Evolutionary conservation across 179 eudicot genomes (phyloP).

Genomic region (Beta corolliflora): DNA sequence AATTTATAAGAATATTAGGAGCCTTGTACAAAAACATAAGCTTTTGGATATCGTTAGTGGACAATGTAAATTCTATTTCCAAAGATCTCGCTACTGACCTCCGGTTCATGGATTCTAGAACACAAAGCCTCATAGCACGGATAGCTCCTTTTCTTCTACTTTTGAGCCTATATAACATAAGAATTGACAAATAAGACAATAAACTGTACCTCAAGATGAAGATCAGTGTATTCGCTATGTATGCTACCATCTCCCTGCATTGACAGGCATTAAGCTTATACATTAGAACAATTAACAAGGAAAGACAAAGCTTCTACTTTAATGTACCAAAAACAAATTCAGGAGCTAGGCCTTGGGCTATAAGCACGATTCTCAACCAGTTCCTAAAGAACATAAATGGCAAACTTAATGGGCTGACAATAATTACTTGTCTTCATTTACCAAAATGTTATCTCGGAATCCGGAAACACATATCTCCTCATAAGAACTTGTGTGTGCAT

Average conservation of each 20-base stretch:
- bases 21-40: background rate
- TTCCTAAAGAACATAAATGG: background rate
- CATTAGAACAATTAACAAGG: background rate
- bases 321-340: background rate
- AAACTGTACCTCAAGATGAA: slow-evolving; percentile 78
- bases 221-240: slow-evolving; percentile 91
- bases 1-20: background rate
- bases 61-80: background rate
- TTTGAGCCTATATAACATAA: background rate
- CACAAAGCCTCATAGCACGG: background rate
- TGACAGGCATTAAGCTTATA: slow-evolving; percentile 3
- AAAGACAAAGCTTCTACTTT: background rate
- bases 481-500: background rate
- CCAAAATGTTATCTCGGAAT: too few species aligned
- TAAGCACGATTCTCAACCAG: background rate
- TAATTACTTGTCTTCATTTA: background rate
- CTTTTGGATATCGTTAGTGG: background rate
- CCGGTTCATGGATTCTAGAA: background rate
- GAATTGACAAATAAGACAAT: background rate
- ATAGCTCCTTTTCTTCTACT: background rate
- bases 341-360: background rate
- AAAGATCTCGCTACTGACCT: background rate
- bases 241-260: slow-evolving; percentile 97
- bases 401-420: background rate
- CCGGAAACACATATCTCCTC: background rate